Base-by-base conservation (phyloP, 2,329 filamentous ascomycete species). In the Curvularia hawaiiensis region DNA sequence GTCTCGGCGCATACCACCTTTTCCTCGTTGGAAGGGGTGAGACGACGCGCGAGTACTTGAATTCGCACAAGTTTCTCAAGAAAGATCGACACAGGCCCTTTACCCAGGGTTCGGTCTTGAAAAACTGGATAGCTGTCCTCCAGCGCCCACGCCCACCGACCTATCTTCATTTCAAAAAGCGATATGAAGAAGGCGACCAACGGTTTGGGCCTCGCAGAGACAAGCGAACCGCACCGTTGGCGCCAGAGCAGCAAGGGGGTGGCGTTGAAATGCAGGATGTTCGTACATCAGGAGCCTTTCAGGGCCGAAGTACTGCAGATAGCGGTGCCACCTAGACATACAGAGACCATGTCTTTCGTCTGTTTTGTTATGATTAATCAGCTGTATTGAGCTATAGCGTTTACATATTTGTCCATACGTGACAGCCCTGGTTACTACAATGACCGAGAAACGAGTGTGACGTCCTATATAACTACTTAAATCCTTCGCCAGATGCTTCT, bases 31-130 rank as follows among this genome's bases (percentile, higher is more conserved):
- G 87, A 7, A 85, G 94, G 31, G 95, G 94, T 48, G 94, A 99
- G 80, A 99, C 94, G 0, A 99, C 95, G 0, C 85, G 95, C 66
- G 95, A 99, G 77, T 97, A 97, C 75, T 86, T 99, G 63, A 97
- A 96, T 78, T 93, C 90, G 4, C 92, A 97, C 78, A 98, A 98
- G 77, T 98, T 99, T 74, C 81, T 89, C 62, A 96, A 95, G 79
- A 89, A 90, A 67, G 94, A 99, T 74, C 87, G 95, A 12, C 96
- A 97, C 77, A 84, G 93, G 43, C 92, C 95, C 1, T 99, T 96
- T 68, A 93, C 88, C 1, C 92, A 96, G 71, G 88, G 88, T 35
- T 89, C 81, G 64, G 80, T 89, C 47, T 76, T 90, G 69, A 88
- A 84, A 69, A 99, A 99, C 76, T 92, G 91, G 84, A 77, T 90